Conservation (phyloP, 768 basidiomycete genomes). For the Panaeolus cyanescens region DNA sequence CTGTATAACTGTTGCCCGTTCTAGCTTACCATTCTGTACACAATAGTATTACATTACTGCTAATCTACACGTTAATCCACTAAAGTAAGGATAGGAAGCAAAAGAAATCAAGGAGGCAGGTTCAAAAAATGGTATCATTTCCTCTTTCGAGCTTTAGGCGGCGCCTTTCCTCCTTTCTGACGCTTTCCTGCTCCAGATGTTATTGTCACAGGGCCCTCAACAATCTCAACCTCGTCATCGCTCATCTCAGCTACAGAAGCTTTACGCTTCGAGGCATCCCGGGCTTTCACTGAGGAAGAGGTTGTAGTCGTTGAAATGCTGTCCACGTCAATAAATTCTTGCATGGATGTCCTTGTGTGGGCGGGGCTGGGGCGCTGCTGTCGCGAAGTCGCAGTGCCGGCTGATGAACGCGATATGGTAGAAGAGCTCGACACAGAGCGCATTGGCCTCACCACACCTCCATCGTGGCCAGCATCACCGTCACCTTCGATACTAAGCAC, state of each 20-base stretch:
- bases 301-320: conserved; percentile 28
- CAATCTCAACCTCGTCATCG: conserved; percentile 59
- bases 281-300: conserved; percentile 6
- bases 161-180: conserved; percentile 32
- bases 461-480: conserved; percentile 15
- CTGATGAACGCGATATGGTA: conserved; percentile 41
- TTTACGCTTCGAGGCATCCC: conserved; percentile 51
- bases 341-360: conserved; percentile 41
- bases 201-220: conserved; percentile 43
- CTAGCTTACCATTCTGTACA: background rate
- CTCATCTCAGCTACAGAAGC: conserved; percentile 31
- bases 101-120: background rate
- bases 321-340: conserved; percentile 47
- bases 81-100: background rate
- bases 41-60: conserved; percentile 3
- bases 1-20: background rate
- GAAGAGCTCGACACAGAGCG: conserved; percentile 47
- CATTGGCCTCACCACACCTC: conserved; percentile 9
- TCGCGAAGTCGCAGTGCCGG: conserved; percentile 44
- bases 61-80: background rate
- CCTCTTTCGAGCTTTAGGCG: conserved; percentile 33
- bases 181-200: conserved; percentile 28
- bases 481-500: conserved; percentile 17
- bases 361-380: conserved; percentile 51
- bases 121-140: conserved; percentile 11